Percentiles rank a stretch among this genome's conserved stretches.
These are phyloP conservation scores for Melastoma candidum DNA, from an alignment of 441 rosid genomes.

Conservation along the genomic window DNA sequence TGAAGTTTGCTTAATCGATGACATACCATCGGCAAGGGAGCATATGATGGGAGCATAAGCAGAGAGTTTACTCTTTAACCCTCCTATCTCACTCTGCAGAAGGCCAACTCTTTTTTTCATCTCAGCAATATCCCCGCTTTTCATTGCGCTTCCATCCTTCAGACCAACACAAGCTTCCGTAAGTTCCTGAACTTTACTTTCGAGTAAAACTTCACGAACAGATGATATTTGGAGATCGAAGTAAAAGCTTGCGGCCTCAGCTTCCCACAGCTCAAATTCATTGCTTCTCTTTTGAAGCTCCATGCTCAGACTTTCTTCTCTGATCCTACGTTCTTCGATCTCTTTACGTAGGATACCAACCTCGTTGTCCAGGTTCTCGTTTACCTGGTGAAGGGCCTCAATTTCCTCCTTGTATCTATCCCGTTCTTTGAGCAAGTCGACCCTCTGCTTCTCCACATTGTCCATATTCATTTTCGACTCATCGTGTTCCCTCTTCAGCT, in stretches of 20 bases:
- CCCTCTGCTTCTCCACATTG: conserved; percentile 34
- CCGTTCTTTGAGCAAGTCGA: conserved; percentile 30
- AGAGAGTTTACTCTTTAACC: conserved; percentile 38
- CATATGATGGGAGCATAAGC: conserved; percentile 44
- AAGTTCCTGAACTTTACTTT: conserved; percentile 54
- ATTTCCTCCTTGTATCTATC: conserved; percentile 44
- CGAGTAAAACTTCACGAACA: conserved; percentile 48
- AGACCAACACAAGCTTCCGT: conserved; percentile 38
- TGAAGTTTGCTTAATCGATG: conserved; percentile 35
- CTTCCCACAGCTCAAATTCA: conserved; percentile 59
- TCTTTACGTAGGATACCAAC: conserved; percentile 35
- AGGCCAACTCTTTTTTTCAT: conserved; percentile 39
- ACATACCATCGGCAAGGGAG: conserved; percentile 32
- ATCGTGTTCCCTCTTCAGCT: conserved; percentile 43
- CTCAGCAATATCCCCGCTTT: conserved; percentile 28
- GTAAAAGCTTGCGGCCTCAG: conserved; percentile 61
- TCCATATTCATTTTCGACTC: conserved; percentile 30
- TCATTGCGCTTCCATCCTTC: conserved; percentile 28
- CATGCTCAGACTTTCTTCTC: conserved; percentile 43
- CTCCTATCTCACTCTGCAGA: conserved; percentile 47
- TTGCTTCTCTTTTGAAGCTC: conserved; percentile 53
- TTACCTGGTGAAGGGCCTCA: conserved; percentile 35
- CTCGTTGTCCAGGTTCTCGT: conserved; percentile 41
- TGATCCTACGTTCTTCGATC: conserved; percentile 37
- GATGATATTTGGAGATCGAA: conserved; percentile 55